Evolutionary conservation across 2,329 filamentous ascomycete genomes (phyloP).

Genomic region (Penicillium sp.): DNA sequence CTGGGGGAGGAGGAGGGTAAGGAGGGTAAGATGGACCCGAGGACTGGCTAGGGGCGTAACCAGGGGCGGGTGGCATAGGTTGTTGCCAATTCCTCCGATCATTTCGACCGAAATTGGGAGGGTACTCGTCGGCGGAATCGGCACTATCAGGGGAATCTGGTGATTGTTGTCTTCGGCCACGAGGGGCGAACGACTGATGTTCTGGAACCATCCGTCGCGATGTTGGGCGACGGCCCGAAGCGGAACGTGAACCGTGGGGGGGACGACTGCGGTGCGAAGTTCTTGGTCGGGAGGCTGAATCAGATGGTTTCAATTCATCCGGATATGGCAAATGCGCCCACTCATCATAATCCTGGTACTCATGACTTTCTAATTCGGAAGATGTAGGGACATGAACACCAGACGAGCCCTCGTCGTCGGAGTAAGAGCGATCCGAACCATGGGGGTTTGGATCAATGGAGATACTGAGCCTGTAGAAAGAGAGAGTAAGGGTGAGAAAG

Average conservation of each 20-base stretch:
- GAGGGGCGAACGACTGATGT: conserved; percentile 37
- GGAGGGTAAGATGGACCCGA: conserved; percentile 40
- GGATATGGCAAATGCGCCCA: conserved; percentile 44
- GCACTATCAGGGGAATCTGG: conserved; percentile 59
- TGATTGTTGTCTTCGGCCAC: conserved; percentile 45
- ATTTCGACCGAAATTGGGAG: conserved; percentile 45
- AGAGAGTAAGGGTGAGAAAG: neutral
- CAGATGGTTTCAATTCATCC: conserved; percentile 48
- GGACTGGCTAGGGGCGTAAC: conserved; percentile 42
- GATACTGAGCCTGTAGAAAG: conserved; percentile 41
- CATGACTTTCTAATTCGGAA: conserved; percentile 41
- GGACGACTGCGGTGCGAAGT: conserved; percentile 42
- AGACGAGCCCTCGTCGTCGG: conserved; percentile 48
- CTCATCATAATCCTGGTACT: conserved; percentile 40
- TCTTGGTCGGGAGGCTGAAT: conserved; percentile 47
- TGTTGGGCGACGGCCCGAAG: conserved; percentile 38
- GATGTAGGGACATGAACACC: conserved; percentile 45
- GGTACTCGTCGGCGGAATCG: conserved; percentile 64
- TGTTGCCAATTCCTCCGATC: conserved; percentile 36
- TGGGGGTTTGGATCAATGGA: conserved; percentile 41
- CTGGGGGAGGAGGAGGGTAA: conserved; percentile 29
- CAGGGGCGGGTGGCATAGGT: conserved; percentile 26
- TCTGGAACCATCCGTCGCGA: conserved; percentile 38
- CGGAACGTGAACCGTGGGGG: conserved; percentile 37
- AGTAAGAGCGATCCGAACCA: conserved; percentile 40